These are phyloP conservation scores for Linnemannia schmuckeri DNA, from an alignment of 192 early-diverging fungal genomes.

Conservation along the genomic window DNA sequence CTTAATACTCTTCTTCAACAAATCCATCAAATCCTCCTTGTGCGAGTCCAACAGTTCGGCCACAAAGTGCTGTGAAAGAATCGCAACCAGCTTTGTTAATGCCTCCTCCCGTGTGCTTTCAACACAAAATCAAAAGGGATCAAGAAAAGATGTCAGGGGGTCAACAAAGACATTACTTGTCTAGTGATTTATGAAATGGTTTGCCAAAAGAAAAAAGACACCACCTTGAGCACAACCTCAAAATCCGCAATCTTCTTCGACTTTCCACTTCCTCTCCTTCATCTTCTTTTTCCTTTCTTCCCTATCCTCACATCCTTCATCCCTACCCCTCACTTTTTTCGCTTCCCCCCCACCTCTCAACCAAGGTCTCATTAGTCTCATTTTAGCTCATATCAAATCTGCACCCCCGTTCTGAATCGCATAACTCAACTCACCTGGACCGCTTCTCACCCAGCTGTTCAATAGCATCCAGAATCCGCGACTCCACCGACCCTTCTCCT, in stretches of 20 bases:
- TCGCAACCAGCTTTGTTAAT: constrained; percentile 59
- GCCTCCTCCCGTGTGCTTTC: constrained; percentile 71
- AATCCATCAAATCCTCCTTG: constrained; percentile 65
- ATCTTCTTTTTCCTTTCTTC: background rate
- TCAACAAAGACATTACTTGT: too few species aligned
- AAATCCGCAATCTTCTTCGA: background rate
- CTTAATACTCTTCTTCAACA: constrained; percentile 65
- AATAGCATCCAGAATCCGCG: constrained; percentile 61
- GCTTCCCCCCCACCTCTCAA: too few species aligned
- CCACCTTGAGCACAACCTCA: background rate
- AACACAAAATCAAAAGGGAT: background rate
- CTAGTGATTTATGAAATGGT: background rate
- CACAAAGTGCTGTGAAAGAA: constrained; percentile 66
- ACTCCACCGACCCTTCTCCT: constrained; percentile 50
- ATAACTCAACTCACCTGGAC: constrained; percentile 56
- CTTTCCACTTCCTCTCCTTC: background rate
- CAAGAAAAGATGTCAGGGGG: background rate
- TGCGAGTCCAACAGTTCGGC: constrained; percentile 65
- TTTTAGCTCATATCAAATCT: too few species aligned
- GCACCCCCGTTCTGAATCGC: too few species aligned
- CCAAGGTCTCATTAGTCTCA: too few species aligned
- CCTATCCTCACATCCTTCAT: background rate
- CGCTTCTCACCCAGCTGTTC: constrained; percentile 66
- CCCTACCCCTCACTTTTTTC: background rate
- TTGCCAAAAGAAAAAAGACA: background rate